Evolutionary conservation across 2,329 filamentous ascomycete genomes (phyloP).

Genomic region (Sporothrix brunneoviolacea): DNA sequence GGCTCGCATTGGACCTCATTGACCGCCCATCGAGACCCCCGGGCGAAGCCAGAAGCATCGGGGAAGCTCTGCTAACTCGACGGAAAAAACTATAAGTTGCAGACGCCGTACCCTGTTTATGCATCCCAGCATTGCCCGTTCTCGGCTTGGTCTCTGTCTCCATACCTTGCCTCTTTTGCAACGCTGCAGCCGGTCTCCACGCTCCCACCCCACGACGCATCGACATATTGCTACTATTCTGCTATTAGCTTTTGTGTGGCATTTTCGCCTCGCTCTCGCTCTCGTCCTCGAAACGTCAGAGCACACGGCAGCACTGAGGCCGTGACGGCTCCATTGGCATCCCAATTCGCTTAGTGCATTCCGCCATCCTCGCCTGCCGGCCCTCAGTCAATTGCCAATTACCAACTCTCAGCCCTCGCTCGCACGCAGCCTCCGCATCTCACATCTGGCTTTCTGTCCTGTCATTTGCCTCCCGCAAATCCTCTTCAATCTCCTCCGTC

Average conservation of each 20-base stretch:
- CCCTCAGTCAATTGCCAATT: too few relatives aligned
- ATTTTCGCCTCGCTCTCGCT: neutral
- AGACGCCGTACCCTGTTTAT: neutral
- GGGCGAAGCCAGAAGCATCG: too few relatives aligned
- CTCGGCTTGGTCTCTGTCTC: neutral
- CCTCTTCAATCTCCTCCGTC: neutral
- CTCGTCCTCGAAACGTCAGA: conserved; percentile 1
- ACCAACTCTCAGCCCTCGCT: too few relatives aligned
- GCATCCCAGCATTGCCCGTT: neutral
- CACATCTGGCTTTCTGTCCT: too few relatives aligned
- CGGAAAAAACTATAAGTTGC: conserved; percentile 1
- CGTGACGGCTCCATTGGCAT: conserved; percentile 7
- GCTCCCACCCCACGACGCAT: neutral
- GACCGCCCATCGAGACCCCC: too few relatives aligned
- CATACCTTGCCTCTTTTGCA: neutral
- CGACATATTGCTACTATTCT: conserved; percentile 1
- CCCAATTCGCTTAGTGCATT: conserved; percentile 7
- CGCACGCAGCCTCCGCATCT: too few relatives aligned
- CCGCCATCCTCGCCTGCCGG: too few relatives aligned
- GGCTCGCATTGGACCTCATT: too few relatives aligned
- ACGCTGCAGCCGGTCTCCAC: neutral
- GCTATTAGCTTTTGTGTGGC: neutral
- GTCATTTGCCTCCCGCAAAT: too few relatives aligned
- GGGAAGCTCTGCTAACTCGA: too few relatives aligned
- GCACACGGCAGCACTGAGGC: conserved; percentile 6